Evolutionary conservation across 2,329 filamentous ascomycete species (phyloP).

Genomic region (Teratosphaeria zuluensis): DNA sequence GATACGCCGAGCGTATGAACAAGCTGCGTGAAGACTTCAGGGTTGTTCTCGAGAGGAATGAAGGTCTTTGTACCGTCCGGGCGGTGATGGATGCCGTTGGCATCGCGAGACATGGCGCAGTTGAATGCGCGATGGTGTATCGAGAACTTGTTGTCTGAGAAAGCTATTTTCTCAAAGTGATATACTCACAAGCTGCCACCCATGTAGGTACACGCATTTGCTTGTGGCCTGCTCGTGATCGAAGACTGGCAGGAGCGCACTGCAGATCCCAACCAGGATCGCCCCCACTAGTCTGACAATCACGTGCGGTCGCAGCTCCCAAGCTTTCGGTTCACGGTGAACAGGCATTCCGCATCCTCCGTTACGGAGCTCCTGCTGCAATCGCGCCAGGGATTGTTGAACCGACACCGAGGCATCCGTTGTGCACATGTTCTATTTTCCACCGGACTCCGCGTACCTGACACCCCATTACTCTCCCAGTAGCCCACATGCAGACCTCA

Average conservation of each 20-base stretch:
- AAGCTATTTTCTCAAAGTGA: too few species aligned
- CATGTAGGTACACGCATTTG: too few species aligned
- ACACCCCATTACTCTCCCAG: background rate
- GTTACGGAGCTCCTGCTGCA: background rate
- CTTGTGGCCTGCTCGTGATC: too few species aligned
- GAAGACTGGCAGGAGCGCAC: too few species aligned
- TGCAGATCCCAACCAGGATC: too few species aligned
- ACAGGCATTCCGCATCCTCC: background rate
- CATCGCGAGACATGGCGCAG: background rate
- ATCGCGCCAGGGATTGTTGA: background rate
- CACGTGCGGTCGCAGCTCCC: background rate
- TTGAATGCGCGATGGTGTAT: background rate
- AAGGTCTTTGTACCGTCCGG: background rate
- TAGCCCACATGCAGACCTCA: background rate
- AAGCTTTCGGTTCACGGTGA: background rate
- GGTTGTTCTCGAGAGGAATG: constrained; percentile 53
- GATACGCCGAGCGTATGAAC: constrained; percentile 77
- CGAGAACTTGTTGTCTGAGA: too few species aligned
- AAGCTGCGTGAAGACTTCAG: constrained; percentile 75
- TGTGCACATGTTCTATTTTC: background rate
- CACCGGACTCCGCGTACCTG: background rate
- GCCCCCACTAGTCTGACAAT: background rate
- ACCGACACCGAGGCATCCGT: background rate
- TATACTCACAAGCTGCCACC: too few species aligned
- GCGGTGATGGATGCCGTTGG: background rate